A percentile compares a stretch with the other conserved stretches of the same genome.
Evolutionary conservation across 768 basidiomycete genomes (phyloP).

Genomic region (Xerocomellus dryophilus): DNA sequence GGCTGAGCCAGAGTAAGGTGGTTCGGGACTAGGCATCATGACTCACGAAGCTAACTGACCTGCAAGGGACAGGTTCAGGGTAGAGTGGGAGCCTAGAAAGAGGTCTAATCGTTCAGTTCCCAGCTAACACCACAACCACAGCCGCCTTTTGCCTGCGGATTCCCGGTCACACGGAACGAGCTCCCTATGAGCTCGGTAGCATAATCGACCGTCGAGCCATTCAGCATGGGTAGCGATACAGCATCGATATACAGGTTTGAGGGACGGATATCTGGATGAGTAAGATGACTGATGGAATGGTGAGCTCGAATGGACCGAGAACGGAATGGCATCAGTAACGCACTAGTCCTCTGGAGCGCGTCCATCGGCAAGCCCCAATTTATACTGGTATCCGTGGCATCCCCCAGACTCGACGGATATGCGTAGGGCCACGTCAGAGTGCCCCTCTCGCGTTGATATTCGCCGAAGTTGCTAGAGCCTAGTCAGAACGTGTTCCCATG

Average conservation of each 20-base stretch:
- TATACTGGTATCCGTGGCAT: conserved; percentile 97
- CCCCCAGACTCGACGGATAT: conserved; percentile 91
- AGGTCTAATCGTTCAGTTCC: conserved; percentile 38
- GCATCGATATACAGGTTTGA: conserved; percentile 83
- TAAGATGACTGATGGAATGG: conserved; percentile 51
- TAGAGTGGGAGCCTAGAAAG: neutral
- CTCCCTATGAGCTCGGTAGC: conserved; percentile 95
- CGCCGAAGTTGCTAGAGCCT: conserved; percentile 66
- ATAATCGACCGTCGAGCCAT: conserved; percentile 87
- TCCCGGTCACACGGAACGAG: conserved; percentile 77
- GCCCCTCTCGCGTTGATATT: conserved; percentile 60
- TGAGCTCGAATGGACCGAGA: neutral
- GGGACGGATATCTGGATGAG: conserved; percentile 66
- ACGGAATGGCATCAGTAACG: conserved; percentile 29
- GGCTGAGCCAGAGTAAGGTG: no score
- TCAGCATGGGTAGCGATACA: conserved; percentile 77
- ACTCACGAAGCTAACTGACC: neutral
- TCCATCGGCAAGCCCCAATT: conserved; percentile 71
- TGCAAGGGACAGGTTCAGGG: neutral
- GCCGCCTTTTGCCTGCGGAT: conserved; percentile 89
- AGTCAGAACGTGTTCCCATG: neutral
- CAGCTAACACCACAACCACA: conserved; percentile 97
- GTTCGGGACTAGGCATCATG: neutral
- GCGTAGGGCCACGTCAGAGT: conserved; percentile 66
- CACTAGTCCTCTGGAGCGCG: conserved; percentile 81